These are phyloP conservation scores for Leptographium lundbergii DNA, from an alignment of 2,329 filamentous ascomycete genomes.

Conservation along the genomic window DNA sequence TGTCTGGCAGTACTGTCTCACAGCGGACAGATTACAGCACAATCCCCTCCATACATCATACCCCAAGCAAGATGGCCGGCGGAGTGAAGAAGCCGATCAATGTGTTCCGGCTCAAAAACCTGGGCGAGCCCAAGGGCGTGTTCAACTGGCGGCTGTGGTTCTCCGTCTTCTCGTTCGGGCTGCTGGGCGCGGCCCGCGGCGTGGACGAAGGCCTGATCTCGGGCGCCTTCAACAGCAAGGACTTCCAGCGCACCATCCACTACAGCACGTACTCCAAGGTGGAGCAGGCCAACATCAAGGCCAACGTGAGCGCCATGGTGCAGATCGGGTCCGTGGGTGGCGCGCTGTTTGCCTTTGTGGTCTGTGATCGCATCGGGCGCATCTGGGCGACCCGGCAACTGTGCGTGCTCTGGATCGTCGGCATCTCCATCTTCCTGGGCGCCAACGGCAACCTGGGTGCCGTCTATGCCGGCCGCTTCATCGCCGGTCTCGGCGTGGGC, in stretches of 20 bases:
- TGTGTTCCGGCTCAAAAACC: slow-evolving; percentile 51
- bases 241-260: slow-evolving; percentile 48
- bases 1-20: no score
- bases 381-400: slow-evolving; percentile 49
- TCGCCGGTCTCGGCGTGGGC: slow-evolving; percentile 23
- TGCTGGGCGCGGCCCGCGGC: slow-evolving; percentile 66
- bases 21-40: no score
- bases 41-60: no score
- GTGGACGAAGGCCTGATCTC: slow-evolving; percentile 72
- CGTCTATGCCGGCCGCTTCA: slow-evolving; percentile 26
- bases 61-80: neutral
- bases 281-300: slow-evolving; percentile 54
- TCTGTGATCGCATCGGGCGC: slow-evolving; percentile 49
- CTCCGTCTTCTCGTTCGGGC: slow-evolving; percentile 58
- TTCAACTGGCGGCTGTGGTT: slow-evolving; percentile 74
- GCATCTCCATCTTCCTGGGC: slow-evolving; percentile 25
- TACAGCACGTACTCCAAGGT: slow-evolving; percentile 38
- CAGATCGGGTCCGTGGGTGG: slow-evolving; percentile 66
- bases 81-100: slow-evolving; percentile 39
- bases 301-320: slow-evolving; percentile 71
- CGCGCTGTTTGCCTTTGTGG: slow-evolving; percentile 36
- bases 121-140: slow-evolving; percentile 54
- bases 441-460: slow-evolving; percentile 1
- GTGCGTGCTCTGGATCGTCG: slow-evolving; percentile 38
- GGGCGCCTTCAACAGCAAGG: slow-evolving; percentile 54